Conservation (phyloP, 169 alveolate genomes). For the Plasmodium cynomolgi region DNA sequence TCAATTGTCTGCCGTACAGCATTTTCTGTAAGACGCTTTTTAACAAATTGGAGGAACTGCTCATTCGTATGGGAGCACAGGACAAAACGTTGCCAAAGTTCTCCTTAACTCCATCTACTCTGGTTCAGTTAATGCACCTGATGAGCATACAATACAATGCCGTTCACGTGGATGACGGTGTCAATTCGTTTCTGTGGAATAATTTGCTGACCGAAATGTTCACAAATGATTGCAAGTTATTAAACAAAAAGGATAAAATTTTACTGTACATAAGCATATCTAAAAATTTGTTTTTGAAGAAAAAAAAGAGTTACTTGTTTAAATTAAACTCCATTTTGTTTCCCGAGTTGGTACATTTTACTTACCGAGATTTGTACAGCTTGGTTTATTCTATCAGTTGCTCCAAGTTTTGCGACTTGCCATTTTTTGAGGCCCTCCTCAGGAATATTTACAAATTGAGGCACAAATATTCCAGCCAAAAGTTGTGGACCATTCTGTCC, state of each 20-base stretch:
- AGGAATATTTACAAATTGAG: slow-evolving; percentile 54
- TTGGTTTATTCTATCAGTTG: slow-evolving; percentile 31
- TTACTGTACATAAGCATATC: slow-evolving; percentile 44
- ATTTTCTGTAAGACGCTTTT: slow-evolving; percentile 44
- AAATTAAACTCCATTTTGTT: slow-evolving; percentile 17
- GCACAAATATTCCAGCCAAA: slow-evolving; percentile 28
- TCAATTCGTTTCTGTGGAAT: neutral
- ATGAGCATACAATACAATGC: slow-evolving; percentile 2
- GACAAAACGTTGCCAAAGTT: neutral
- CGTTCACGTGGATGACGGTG: neutral
- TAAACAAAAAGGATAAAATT: slow-evolving; percentile 43
- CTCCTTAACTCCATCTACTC: neutral
- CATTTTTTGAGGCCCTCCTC: slow-evolving; percentile 46
- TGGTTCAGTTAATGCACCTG: slow-evolving; percentile 17
- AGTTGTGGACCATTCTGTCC: slow-evolving; percentile 33
- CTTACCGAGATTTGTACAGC: slow-evolving; percentile 51
- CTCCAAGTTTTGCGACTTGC: slow-evolving; percentile 26
- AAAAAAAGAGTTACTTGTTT: slow-evolving; percentile 20
- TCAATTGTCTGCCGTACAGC: slow-evolving; percentile 16
- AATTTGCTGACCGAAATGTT: slow-evolving; percentile 7
- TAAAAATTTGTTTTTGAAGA: slow-evolving; percentile 9
- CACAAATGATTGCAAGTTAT: slow-evolving; percentile 17
- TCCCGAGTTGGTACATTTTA: slow-evolving; percentile 41
- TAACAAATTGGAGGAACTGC: neutral
- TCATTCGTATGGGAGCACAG: neutral